A percentile compares a stretch with the other conserved stretches of the same genome.
phyloP scores from a whole-genome alignment of 176 grass and related monocot genomes.

The Hordeum marinum region DNA sequence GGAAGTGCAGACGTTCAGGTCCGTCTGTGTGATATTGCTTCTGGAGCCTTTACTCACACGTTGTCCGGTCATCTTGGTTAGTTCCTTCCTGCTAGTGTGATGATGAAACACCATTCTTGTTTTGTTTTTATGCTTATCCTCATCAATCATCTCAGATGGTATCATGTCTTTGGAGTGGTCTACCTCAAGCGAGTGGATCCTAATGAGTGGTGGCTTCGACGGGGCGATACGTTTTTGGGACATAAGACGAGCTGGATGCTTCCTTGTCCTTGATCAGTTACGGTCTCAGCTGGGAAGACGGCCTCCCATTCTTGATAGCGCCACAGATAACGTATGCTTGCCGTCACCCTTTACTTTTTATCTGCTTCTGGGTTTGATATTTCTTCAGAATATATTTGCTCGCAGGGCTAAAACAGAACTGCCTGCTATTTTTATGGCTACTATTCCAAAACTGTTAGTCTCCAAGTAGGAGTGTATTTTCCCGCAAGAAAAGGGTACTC shows the following conservation, averaged over 20 bases:
- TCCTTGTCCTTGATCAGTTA: conserved; percentile 83
- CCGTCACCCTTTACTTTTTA: neutral
- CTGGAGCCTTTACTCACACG: conserved; percentile 94
- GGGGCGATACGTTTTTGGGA: conserved; percentile 98
- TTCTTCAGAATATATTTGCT: conserved; percentile 7
- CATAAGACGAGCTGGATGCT: conserved; percentile 86
- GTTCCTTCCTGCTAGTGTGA: conserved; percentile 22
- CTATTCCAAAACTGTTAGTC: neutral
- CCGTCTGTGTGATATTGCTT: conserved; percentile 86
- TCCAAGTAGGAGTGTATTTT: conserved; percentile 10
- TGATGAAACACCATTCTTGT: neutral
- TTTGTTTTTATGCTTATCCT: conserved; percentile 32
- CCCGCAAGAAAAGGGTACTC: neutral
- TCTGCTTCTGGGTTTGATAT: neutral
- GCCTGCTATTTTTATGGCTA: neutral
- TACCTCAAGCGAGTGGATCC: conserved; percentile 72
- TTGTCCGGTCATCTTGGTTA: conserved; percentile 91
- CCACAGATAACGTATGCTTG: conserved; percentile 38
- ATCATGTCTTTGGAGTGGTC: conserved; percentile 97
- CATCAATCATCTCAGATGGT: conserved; percentile 57
- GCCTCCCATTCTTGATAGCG: conserved; percentile 47
- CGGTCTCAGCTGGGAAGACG: conserved; percentile 71
- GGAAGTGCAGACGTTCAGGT: conserved; percentile 90
- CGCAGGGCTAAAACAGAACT: neutral
- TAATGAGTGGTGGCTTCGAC: conserved; percentile 80